Conservation (phyloP, 108 stramenopile species). For the Fistulifera pelliculosa region DNA sequence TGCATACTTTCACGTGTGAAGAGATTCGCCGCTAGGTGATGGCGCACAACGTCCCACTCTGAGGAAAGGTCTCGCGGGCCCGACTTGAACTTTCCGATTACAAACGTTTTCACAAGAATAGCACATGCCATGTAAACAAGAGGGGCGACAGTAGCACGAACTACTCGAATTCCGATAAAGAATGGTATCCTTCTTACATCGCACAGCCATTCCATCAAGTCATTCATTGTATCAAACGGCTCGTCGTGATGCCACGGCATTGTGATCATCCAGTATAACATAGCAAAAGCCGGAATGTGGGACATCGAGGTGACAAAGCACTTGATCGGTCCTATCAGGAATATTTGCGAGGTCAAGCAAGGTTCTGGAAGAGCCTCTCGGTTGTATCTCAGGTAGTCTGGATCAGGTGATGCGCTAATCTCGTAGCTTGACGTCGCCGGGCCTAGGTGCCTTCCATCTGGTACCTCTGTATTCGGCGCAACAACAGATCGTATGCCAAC, state of each 20-base stretch:
- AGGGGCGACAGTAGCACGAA: constrained; percentile 22
- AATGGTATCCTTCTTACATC: constrained; percentile 44
- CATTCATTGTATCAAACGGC: constrained; percentile 16
- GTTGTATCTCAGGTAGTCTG: constrained; percentile 16
- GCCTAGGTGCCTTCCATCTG: constrained; percentile 26
- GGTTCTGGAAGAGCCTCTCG: constrained; percentile 35
- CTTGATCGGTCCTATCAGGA: constrained; percentile 23
- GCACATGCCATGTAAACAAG: constrained; percentile 46
- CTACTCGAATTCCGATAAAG: constrained; percentile 43
- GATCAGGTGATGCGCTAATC: constrained; percentile 10
- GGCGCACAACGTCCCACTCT: constrained; percentile 32
- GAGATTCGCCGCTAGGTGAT: constrained; percentile 31
- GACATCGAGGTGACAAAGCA: constrained; percentile 30
- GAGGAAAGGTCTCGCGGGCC: constrained; percentile 31
- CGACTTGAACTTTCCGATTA: constrained; percentile 50
- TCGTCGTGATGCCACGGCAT: constrained; percentile 14
- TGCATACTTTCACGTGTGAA: constrained; percentile 33
- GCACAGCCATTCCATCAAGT: constrained; percentile 45
- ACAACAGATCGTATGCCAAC: constrained; percentile 47
- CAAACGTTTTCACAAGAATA: constrained; percentile 35
- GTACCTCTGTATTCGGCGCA: constrained; percentile 39
- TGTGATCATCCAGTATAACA: constrained; percentile 27
- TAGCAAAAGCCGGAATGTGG: constrained; percentile 34
- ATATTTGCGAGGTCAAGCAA: constrained; percentile 11
- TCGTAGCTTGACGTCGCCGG: constrained; percentile 43